A percentile compares a stretch with the other conserved stretches of the same genome.
These are phyloP conservation scores for Pythium folliculosum DNA, from an alignment of 352 stramenopile genomes.

Conservation along the genomic window DNA sequence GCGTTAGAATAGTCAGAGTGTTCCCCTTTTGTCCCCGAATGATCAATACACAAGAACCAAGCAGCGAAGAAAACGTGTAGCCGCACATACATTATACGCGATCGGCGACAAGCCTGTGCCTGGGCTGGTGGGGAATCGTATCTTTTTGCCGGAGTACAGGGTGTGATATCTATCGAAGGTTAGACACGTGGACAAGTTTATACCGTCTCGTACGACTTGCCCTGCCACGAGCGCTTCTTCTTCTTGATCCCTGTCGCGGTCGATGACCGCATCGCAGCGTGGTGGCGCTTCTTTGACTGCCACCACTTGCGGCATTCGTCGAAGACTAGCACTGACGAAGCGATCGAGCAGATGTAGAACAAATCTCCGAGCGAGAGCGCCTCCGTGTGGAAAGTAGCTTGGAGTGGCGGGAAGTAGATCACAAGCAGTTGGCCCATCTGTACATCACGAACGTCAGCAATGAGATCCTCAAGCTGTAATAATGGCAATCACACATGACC, in stretches of 20 bases:
- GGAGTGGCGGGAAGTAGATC: constrained; percentile 96
- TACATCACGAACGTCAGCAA: constrained; percentile 2
- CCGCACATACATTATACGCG: constrained; percentile 11
- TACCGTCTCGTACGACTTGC: constrained; percentile 68
- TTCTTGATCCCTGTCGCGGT: constrained; percentile 54
- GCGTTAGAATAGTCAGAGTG: not conserved
- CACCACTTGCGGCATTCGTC: constrained; percentile 94
- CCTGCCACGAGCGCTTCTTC: constrained; percentile 72
- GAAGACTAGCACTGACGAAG: constrained; percentile 92
- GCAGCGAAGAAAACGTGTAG: not conserved
- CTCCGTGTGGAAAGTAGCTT: constrained; percentile 97
- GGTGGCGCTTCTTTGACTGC: constrained; percentile 38
- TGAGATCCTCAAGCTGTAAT: not conserved
- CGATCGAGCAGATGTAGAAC: constrained; percentile 91
- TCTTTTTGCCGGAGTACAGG: not conserved
- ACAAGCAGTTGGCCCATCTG: constrained; percentile 93
- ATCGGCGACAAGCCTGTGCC: not conserved
- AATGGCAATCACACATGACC: not conserved
- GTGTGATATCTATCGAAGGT: not conserved
- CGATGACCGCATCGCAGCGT: constrained; percentile 38
- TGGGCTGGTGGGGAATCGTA: not conserved
- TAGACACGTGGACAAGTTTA: constrained; percentile 9
- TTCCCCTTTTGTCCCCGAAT: not conserved
- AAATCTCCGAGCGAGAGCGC: constrained; percentile 91
- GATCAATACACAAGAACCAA: not conserved